phyloP scores from a whole-genome alignment of 345 rosid species.

The Eucalyptus marginata region DNA sequence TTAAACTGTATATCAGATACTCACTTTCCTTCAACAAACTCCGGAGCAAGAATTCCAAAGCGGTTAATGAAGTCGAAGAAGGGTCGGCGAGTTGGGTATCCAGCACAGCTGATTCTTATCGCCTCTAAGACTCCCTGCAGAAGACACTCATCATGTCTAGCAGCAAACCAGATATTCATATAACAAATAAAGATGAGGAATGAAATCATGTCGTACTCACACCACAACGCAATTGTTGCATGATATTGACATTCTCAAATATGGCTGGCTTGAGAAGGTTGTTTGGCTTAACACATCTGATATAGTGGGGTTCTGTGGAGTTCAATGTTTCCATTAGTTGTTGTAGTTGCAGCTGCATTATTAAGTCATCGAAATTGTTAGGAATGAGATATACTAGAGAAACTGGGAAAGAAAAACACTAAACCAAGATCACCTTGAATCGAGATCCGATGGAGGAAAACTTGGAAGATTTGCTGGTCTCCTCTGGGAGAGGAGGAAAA shows the following conservation, averaged over 20 bases:
- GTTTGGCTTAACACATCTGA: constrained; percentile 98
- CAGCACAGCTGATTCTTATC: constrained; percentile 95
- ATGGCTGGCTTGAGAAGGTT: constrained; percentile 85
- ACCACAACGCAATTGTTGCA: constrained; percentile 96
- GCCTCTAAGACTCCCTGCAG: constrained; percentile 81
- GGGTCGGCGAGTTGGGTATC: constrained; percentile 90
- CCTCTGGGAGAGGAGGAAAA: constrained; percentile 86
- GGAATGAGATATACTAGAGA: not conserved
- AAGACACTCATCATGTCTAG: not conserved
- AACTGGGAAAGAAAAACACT: not conserved
- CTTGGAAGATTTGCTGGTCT: constrained; percentile 81
- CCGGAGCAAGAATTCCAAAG: constrained; percentile 74
- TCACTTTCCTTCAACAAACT: constrained; percentile 75
- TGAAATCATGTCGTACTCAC: constrained; percentile 36
- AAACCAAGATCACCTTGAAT: constrained; percentile 48
- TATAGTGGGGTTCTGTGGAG: constrained; percentile 93
- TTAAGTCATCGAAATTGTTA: not conserved
- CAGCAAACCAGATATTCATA: not conserved
- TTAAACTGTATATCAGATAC: constrained; percentile 1
- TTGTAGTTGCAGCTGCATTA: constrained; percentile 76
- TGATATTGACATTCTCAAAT: constrained; percentile 89
- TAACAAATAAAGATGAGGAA: not conserved
- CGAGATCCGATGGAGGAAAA: constrained; percentile 95
- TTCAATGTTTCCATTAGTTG: constrained; percentile 83
- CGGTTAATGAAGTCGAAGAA: constrained; percentile 89